A percentile compares a stretch with the other conserved stretches of the same genome.
phyloP scores from a whole-genome alignment of 2,329 filamentous ascomycete genomes.

The Ascosphaera acerosa region DNA sequence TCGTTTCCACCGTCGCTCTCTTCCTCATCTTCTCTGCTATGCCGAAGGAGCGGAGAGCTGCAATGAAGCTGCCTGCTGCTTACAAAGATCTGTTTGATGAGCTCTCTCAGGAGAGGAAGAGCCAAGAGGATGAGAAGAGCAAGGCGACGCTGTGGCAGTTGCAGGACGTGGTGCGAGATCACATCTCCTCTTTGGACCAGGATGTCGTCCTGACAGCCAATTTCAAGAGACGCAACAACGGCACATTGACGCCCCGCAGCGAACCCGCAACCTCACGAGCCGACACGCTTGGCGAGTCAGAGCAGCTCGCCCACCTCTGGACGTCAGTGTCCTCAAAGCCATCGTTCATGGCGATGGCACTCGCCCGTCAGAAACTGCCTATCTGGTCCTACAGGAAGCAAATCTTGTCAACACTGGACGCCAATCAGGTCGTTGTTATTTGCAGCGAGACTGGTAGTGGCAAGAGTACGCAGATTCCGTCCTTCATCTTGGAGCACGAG shows the following conservation, averaged over 20 bases:
- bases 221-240: constrained; percentile 31
- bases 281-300: constrained; percentile 5
- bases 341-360: constrained; percentile 54
- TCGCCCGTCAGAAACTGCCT: constrained; percentile 53
- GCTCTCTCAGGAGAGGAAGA: constrained; percentile 44
- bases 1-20: constrained; percentile 53
- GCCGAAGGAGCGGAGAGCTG: constrained; percentile 64
- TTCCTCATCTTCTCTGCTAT: constrained; percentile 60
- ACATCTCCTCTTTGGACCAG: constrained; percentile 29
- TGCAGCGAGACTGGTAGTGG: constrained; percentile 93
- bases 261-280: background rate
- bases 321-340: constrained; percentile 22
- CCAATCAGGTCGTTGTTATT: constrained; percentile 68
- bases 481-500: constrained; percentile 61
- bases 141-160: constrained; percentile 41
- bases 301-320: constrained; percentile 27
- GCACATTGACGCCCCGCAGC: constrained; percentile 8
- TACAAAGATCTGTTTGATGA: constrained; percentile 80
- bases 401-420: constrained; percentile 51
- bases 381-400: constrained; percentile 68
- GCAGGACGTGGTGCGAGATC: constrained; percentile 17
- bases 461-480: constrained; percentile 89
- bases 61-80: constrained; percentile 45
- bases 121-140: constrained; percentile 42
- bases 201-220: constrained; percentile 53